Conservation (phyloP, 768 basidiomycete species). For the Hortiboletus flavorubellus region DNA sequence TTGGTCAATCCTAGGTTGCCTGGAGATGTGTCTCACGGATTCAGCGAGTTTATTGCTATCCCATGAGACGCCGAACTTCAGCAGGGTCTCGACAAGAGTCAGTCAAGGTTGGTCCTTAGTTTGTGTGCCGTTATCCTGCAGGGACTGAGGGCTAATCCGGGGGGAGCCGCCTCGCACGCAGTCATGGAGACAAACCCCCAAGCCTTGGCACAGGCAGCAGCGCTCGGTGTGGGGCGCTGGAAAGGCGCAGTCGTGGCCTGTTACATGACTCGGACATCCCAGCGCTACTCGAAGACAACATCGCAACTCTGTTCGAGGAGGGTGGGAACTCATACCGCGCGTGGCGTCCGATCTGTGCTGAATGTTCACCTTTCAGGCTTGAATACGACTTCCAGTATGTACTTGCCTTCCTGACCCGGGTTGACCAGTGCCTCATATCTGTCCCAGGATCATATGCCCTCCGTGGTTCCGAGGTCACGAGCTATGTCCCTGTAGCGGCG, state of each 20-base stretch:
- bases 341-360: not conserved
- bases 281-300: constrained; percentile 51
- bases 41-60: constrained; percentile 12
- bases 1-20: constrained; percentile 7
- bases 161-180: constrained; percentile 55
- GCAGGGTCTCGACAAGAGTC: constrained; percentile 45
- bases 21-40: constrained; percentile 12
- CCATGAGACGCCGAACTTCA: constrained; percentile 60
- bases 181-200: constrained; percentile 59
- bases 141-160: constrained; percentile 60
- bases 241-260: constrained; percentile 40
- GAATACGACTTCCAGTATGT: constrained; percentile 38
- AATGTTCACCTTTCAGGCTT: constrained; percentile 23
- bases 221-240: constrained; percentile 45
- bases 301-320: constrained; percentile 33
- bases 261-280: constrained; percentile 52
- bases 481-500: constrained; percentile 31
- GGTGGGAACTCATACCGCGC: constrained; percentile 12
- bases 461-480: constrained; percentile 33
- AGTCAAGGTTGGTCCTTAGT: constrained; percentile 42
- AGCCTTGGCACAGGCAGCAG: constrained; percentile 50
- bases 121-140: constrained; percentile 49
- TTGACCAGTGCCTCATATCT: not conserved
- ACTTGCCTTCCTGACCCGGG: not conserved
- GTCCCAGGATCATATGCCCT: constrained; percentile 34